Base-by-base conservation (phyloP, 805 yeast genomes). In the Yarrowia sp. region DNA sequence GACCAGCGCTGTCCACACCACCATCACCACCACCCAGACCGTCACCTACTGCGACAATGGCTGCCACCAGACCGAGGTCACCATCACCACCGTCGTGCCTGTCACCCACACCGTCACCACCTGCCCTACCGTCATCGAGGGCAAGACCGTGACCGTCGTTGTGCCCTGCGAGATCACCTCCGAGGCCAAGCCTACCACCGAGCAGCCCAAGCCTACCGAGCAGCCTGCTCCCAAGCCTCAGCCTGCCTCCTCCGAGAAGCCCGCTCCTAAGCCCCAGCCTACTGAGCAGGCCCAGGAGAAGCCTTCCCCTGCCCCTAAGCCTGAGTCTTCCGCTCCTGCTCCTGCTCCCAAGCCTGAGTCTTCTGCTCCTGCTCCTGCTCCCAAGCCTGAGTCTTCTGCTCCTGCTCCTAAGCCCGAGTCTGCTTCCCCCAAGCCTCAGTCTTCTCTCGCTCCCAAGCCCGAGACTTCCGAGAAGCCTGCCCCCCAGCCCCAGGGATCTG, bases 51-150 rank as follows among this genome's bases (percentile, higher is more conserved):
- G 47, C 32, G 47, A 42, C 32, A 21, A 16, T 6, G 31, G 32
- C 12, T 42, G 47, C 32, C 47, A 42, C 47, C 32, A 24, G 21
- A 42, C 47, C 32, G 21, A 42, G 32, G 47, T 42, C 9, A 42
- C 47, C 47, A 42, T 42, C 47, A 42, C 47, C 21, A 42, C 47
- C 47, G 47, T 42, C 14, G 47, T 42, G 4, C 47, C 47, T 13
- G 32, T 42, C 32, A 42, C 47, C 47, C 47, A 42, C 21, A 42
- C 47, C 32, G 47, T 42, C 47, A 42, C 47, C 22, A 42, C 47
- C 29, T 42, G 47, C 13, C 47, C 47, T n/a, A 42, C 47, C 19
- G 47, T 42, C 21, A 42, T 42, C 8, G 47, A 42, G 32, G 47
- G 47, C 9, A 42, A 42, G 47, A 42, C 47, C 9, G 47, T 42